These are phyloP conservation scores for Pseudomonodictys pantanalensis DNA, from an alignment of 495 filamentous ascomycete genomes.

Conservation along the genomic window DNA sequence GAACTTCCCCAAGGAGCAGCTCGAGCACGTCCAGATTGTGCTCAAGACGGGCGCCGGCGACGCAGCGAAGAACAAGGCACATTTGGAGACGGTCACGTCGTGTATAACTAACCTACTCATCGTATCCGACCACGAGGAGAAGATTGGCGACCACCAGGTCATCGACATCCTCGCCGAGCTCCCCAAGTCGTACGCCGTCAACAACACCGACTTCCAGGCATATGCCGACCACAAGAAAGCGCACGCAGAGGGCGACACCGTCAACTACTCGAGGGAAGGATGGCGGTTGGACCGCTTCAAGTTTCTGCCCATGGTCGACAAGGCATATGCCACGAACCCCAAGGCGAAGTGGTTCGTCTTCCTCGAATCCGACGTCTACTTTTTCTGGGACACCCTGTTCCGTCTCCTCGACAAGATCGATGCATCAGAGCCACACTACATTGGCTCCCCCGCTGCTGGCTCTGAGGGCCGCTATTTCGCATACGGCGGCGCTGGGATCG, in stretches of 20 bases:
- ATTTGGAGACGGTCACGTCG: constrained; percentile 41
- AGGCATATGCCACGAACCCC: constrained; percentile 23
- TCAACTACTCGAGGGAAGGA: constrained; percentile 21
- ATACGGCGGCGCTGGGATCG: constrained; percentile 30
- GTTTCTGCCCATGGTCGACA: constrained; percentile 34
- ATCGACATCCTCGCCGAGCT: constrained; percentile 46
- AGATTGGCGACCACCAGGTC: constrained; percentile 40
- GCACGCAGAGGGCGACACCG: constrained; percentile 16
- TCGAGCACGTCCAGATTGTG: constrained; percentile 43
- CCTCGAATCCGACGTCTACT: constrained; percentile 27
- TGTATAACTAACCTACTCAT: constrained; percentile 47
- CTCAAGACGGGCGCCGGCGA: constrained; percentile 46
- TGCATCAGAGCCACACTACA: constrained; percentile 15
- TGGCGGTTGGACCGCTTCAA: constrained; percentile 30
- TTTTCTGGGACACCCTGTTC: constrained; percentile 34
- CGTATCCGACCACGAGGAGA: constrained; percentile 50
- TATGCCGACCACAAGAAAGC: constrained; percentile 40
- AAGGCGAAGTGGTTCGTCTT: constrained; percentile 32
- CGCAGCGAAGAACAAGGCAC: constrained; percentile 33
- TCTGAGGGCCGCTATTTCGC: constrained; percentile 16
- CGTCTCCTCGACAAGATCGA: constrained; percentile 27
- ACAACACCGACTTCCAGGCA: constrained; percentile 45
- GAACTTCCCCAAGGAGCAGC: constrained; percentile 40
- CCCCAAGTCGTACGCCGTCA: constrained; percentile 35
- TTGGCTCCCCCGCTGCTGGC: constrained; percentile 19